Conservation (phyloP, 139 green algal genomes). For the Volvox reticuliferus region DNA sequence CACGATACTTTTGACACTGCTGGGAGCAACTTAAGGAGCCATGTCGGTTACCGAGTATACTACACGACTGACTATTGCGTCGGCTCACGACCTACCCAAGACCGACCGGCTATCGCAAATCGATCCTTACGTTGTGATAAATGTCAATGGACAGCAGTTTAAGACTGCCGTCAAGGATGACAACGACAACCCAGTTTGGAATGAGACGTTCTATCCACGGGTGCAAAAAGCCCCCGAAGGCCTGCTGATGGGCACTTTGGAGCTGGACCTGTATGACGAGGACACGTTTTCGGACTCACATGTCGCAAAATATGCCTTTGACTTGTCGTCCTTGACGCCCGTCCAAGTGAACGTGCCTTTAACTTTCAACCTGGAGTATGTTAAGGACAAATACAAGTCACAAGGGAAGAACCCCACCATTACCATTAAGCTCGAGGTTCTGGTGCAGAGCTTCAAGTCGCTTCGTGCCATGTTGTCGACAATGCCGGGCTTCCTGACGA, state of each 20-base stretch:
- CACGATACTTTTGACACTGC: not conserved
- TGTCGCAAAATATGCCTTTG: not conserved
- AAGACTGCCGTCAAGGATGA: conserved; percentile 46
- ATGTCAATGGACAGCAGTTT: conserved; percentile 25
- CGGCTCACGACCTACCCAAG: conserved; percentile 18
- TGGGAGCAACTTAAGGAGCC: not conserved
- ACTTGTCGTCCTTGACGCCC: conserved; percentile 28
- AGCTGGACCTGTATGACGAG: conserved; percentile 38
- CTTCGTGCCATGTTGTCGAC: conserved; percentile 43
- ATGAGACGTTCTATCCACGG: conserved; percentile 16
- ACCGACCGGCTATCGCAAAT: conserved; percentile 37
- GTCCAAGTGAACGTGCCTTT: conserved; percentile 21
- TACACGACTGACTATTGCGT: conserved; percentile 8
- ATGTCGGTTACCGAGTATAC: conserved; percentile 42
- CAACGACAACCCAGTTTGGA: conserved; percentile 40
- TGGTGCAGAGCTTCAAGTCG: conserved; percentile 43
- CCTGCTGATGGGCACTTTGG: not conserved
- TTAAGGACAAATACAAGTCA: conserved; percentile 50
- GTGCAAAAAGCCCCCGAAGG: not conserved
- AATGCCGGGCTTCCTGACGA: conserved; percentile 29
- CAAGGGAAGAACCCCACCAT: conserved; percentile 23
- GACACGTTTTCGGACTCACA: conserved; percentile 33
- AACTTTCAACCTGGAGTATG: conserved; percentile 35
- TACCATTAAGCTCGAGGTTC: conserved; percentile 23
- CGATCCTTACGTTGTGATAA: conserved; percentile 42